phyloP scores from a whole-genome alignment of 2,329 filamentous ascomycete species.

The Dothidotthia symphoricarpi region DNA sequence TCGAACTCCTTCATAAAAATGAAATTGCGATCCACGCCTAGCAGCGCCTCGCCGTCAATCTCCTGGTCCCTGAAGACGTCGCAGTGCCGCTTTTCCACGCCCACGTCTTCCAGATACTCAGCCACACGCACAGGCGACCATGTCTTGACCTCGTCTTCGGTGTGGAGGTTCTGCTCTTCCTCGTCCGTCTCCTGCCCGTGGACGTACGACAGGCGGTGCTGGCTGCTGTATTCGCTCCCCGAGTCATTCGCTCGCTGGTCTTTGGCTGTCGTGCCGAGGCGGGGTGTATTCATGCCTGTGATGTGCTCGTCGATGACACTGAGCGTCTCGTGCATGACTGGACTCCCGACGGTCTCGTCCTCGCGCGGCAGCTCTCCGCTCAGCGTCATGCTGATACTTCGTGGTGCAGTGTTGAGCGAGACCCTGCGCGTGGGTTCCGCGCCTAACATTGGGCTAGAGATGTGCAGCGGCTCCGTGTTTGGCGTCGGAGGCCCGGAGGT shows the following conservation, averaged over 20 bases:
- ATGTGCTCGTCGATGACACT: conserved; percentile 98
- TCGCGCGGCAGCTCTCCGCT: conserved; percentile 42
- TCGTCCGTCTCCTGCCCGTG: conserved; percentile 94
- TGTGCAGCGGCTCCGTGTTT: conserved; percentile 33
- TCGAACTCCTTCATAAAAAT: conserved; percentile 95
- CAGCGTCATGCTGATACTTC: conserved; percentile 40
- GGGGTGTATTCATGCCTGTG: conserved; percentile 71
- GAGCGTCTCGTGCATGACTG: conserved; percentile 89
- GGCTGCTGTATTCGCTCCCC: conserved; percentile 84
- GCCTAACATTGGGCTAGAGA: conserved; percentile 17
- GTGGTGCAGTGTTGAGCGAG: conserved; percentile 23
- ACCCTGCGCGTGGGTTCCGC: conserved; percentile 17
- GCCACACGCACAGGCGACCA: conserved; percentile 85
- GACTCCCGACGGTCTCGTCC: conserved; percentile 55
- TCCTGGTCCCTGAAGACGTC: conserved; percentile 95
- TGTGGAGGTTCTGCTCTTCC: conserved; percentile 73
- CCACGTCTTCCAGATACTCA: conserved; percentile 80
- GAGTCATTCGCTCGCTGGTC: conserved; percentile 67
- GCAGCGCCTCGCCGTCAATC: conserved; percentile 86
- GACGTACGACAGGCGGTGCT: conserved; percentile 82
- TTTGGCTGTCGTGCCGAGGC: conserved; percentile 52
- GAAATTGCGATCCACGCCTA: conserved; percentile 94
- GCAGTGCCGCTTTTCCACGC: conserved; percentile 86
- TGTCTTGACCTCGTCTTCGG: conserved; percentile 67
- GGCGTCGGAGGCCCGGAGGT: conserved; percentile 20